Evolutionary conservation across 23 red algal genomes (phyloP), one percentile per base, ranked within the genome.

Genomic region (Gracilariopsis chorda): DNA sequence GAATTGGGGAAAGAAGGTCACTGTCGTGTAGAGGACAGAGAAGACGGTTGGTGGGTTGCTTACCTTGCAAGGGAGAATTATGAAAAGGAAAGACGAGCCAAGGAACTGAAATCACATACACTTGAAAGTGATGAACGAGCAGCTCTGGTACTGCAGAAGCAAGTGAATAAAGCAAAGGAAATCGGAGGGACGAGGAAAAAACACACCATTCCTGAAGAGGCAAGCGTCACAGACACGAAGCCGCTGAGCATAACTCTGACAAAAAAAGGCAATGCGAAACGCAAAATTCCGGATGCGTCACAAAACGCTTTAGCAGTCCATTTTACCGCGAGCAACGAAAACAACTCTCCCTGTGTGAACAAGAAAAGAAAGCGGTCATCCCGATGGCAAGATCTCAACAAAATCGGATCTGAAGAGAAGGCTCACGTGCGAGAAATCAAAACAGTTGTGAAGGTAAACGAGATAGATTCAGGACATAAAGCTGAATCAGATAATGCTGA

Each of bases 1-100:
- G 84, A 83, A 9, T 45, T 97, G 16, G 95, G 95, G n/a, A 60
- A 64, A 55, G 65, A 72, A 32, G 95, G 95, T 16, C 67, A 46
- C 6, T 93, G 88, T 69, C 72, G 58, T 42, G 95, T 97, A 8
- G 83, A 97, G 42, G 90, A 97, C 44, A 89, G 87, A 60, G 83
- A 95, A 58, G 80, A 86, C 35, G 84, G 82, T 29, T 80, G 67
- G 53, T 95, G 82, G 71, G 73, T 95, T 1, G 51, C 79, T 11
- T 95, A 82, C 52, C 61, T 95, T 51, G 93, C 90, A 11, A 89
- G 81, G 48, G 80, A 84, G 32, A 77, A 65, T 43, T 74, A 63
- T 45, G 93, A 95, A 71, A 80, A 82, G 24, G 87, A 83, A 14
- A 34, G 53, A 49, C 21, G 59, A 52, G 86, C 86, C 7, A 78